Conservation (phyloP, 176 grass and related monocot genomes). For the Miscanthus lutarioriparius region DNA sequence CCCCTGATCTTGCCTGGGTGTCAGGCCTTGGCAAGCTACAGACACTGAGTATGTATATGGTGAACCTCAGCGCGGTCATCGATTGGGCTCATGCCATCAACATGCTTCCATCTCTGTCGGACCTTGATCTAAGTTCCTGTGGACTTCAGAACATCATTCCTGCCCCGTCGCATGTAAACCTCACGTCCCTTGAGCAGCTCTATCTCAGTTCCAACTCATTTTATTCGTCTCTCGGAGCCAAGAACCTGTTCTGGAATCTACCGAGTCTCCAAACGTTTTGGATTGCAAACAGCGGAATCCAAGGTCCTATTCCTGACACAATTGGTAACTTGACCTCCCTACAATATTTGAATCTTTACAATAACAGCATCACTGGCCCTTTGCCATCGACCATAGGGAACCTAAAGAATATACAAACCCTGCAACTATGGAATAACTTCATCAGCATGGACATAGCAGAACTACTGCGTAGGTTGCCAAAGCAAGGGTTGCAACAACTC, state of each 20-base stretch:
- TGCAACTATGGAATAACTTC: too few relatives aligned
- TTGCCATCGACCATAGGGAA: too few relatives aligned
- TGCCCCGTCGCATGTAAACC: not conserved
- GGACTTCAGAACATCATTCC: not conserved
- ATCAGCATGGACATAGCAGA: too few relatives aligned
- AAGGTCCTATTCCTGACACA: not conserved
- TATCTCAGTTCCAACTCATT: not conserved
- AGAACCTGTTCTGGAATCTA: not conserved
- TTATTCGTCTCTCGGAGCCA: not conserved
- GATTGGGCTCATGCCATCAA: not conserved
- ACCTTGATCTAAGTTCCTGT: not conserved
- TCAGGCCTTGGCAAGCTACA: not conserved
- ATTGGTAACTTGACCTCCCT: not conserved
- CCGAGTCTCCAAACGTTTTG: not conserved
- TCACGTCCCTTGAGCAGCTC: not conserved
- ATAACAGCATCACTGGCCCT: too few relatives aligned
- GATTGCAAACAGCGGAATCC: not conserved
- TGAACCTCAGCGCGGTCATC: not conserved
- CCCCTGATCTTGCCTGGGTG: not conserved
- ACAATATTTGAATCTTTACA: too few relatives aligned
- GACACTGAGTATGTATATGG: not conserved
- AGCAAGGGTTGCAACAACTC: too few relatives aligned
- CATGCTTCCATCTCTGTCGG: not conserved
- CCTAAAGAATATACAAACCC: too few relatives aligned
- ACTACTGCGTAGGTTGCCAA: too few relatives aligned